Conservation (phyloP, 1,284 basidiomycete genomes). For the Flammula alnicola region DNA sequence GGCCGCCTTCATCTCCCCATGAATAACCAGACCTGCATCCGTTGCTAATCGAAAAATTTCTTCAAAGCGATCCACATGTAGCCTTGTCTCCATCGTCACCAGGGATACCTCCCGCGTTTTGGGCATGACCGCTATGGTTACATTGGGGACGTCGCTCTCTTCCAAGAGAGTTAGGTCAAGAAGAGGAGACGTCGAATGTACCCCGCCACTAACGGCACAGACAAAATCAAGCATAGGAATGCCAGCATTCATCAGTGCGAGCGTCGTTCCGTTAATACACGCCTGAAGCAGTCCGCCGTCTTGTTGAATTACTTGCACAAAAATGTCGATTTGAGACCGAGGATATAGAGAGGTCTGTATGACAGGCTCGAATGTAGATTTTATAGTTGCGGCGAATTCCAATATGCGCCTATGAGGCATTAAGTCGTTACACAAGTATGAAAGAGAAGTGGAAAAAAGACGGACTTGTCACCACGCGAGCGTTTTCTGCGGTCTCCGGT, state of each 20-base stretch:
- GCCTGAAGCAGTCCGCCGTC: conserved; percentile 94
- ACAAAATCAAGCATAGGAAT: conserved; percentile 93
- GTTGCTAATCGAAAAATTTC: conserved; percentile 84
- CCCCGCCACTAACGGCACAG: conserved; percentile 82
- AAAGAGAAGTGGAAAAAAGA: conserved; percentile 21
- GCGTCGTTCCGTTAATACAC: conserved; percentile 92
- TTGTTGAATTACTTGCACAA: conserved; percentile 90
- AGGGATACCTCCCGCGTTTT: conserved; percentile 83
- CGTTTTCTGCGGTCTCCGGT: conserved; percentile 79
- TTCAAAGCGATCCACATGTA: conserved; percentile 92
- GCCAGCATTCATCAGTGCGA: conserved; percentile 90
- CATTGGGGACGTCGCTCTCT: conserved; percentile 87
- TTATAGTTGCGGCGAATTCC: conserved; percentile 87
- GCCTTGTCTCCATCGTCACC: conserved; percentile 91
- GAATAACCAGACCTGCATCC: conserved; percentile 80
- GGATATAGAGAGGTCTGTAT: conserved; percentile 92
- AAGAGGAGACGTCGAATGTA: conserved; percentile 77
- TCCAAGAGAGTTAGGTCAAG: conserved; percentile 89
- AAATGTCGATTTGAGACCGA: conserved; percentile 92
- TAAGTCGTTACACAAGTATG: conserved; percentile 6
- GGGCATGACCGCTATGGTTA: conserved; percentile 90
- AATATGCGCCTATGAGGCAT: conserved; percentile 71
- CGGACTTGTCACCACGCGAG: conserved; percentile 87
- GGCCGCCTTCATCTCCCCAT: conserved; percentile 83
- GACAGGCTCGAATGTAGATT: conserved; percentile 95